phyloP scores from a whole-genome alignment of 148 eudicot species.

The Dysphania ambrosioides region DNA sequence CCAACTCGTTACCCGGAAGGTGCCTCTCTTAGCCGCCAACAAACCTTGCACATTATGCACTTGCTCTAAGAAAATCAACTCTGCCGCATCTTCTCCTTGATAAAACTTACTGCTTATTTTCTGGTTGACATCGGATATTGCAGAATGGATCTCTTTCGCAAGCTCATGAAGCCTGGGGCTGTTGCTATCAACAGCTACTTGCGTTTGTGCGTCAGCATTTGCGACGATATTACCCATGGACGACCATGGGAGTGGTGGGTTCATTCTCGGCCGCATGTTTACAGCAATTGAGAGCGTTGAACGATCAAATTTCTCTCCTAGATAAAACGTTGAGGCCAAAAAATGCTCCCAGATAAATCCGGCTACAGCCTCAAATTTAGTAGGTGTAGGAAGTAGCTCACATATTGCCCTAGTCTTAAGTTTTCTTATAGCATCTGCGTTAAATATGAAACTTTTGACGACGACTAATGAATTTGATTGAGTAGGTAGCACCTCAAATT shows the following conservation, averaged over 20 bases:
- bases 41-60: not conserved
- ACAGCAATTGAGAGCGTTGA: not conserved
- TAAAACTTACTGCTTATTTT: not conserved
- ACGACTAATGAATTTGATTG: no score
- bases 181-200: not conserved
- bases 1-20: slow-evolving; percentile 12
- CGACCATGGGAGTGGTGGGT: not conserved
- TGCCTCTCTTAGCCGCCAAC: not conserved
- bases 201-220: not conserved
- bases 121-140: not conserved
- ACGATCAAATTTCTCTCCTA: not conserved
- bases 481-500: no score
- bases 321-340: no score
- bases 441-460: no score
- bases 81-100: slow-evolving; percentile 12
- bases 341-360: not conserved
- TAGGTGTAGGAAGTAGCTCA: no score
- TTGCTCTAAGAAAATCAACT: not conserved
- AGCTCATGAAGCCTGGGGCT: slow-evolving; percentile 6
- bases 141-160: not conserved
- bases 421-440: no score
- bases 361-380: no score
- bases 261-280: slow-evolving; percentile 11
- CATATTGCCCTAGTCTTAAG: no score
- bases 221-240: slow-evolving; percentile 9